These are phyloP conservation scores for Trichoderma polysporum DNA, from an alignment of 2,329 filamentous ascomycete species.

Conservation along the genomic window DNA sequence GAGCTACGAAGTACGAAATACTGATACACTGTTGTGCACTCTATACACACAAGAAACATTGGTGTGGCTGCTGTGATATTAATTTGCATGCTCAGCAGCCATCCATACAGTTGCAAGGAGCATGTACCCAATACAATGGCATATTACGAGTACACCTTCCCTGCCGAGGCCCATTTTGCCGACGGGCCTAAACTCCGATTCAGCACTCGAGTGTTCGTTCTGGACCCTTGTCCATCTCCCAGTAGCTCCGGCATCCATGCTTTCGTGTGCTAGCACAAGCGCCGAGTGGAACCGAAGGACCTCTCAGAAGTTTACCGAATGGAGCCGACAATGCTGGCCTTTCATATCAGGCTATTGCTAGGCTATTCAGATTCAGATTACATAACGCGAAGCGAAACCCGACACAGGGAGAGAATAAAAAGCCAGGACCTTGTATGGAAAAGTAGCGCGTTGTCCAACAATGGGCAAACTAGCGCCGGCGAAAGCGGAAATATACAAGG, in stretches of 20 bases:
- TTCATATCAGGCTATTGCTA: constrained; percentile 7
- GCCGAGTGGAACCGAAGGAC: constrained; percentile 12
- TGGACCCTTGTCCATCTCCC: not conserved
- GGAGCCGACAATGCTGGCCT: not conserved
- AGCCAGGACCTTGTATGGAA: not conserved
- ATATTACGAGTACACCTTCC: not conserved
- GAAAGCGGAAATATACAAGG: constrained; percentile 13
- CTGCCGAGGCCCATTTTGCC: constrained; percentile 15
- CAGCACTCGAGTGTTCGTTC: constrained; percentile 6
- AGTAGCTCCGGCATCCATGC: constrained; percentile 18
- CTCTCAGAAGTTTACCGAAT: constrained; percentile 17
- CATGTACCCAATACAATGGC: not conserved
- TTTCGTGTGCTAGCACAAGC: constrained; percentile 14
- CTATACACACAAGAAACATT: not conserved
- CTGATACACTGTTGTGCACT: not conserved
- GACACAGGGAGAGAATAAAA: not conserved
- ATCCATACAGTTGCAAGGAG: not conserved
- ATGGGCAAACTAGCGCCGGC: constrained; percentile 14
- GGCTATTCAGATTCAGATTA: constrained; percentile 6
- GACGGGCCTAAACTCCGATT: constrained; percentile 19
- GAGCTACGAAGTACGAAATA: not conserved
- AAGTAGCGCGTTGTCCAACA: not conserved
- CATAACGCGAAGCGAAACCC: not conserved
- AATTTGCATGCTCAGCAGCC: not conserved
- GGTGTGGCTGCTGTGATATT: not conserved